Conservation (phyloP, 2,329 filamentous ascomycete species). For the Xylaria sp. region DNA sequence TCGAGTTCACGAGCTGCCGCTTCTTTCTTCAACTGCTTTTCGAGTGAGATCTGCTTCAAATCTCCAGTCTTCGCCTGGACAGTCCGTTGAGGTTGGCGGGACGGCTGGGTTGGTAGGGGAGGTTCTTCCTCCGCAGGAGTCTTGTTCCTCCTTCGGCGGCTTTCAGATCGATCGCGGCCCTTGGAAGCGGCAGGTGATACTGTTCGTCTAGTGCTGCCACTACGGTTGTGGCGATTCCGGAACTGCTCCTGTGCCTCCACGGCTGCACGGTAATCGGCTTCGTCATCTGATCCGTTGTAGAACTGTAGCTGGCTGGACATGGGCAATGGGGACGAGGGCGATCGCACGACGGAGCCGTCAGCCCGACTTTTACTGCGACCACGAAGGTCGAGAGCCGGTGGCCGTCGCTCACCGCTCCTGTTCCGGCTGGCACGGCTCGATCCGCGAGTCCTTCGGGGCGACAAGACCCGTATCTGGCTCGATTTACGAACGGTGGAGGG, state of each 20-base stretch:
- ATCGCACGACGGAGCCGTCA: constrained; percentile 55
- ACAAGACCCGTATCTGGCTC: constrained; percentile 29
- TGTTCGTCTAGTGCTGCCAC: constrained; percentile 38
- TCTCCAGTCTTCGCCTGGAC: constrained; percentile 44
- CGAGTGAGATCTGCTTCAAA: constrained; percentile 51
- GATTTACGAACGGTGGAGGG: constrained; percentile 44
- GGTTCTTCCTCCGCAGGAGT: constrained; percentile 28
- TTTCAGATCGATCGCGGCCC: constrained; percentile 37
- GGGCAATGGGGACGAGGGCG: constrained; percentile 75
- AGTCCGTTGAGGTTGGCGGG: constrained; percentile 15
- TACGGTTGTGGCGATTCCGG: constrained; percentile 50
- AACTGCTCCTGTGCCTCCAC: constrained; percentile 52
- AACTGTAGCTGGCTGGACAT: constrained; percentile 58
- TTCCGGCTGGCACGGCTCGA: constrained; percentile 43
- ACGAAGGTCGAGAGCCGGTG: constrained; percentile 45
- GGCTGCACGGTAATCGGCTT: constrained; percentile 53
- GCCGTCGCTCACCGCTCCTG: constrained; percentile 43
- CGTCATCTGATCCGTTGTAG: constrained; percentile 55
- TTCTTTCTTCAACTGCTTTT: constrained; percentile 63
- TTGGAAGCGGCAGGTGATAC: constrained; percentile 29
- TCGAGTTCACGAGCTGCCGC: constrained; percentile 80
- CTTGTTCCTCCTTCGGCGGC: constrained; percentile 33
- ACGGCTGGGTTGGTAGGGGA: constrained; percentile 23
- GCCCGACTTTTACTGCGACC: constrained; percentile 60
- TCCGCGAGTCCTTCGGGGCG: constrained; percentile 30